Percentiles rank a stretch among this genome's conserved stretches.
These are phyloP conservation scores for Puccinia triticina DNA, from an alignment of 1,284 basidiomycete genomes.

Conservation along the genomic window DNA sequence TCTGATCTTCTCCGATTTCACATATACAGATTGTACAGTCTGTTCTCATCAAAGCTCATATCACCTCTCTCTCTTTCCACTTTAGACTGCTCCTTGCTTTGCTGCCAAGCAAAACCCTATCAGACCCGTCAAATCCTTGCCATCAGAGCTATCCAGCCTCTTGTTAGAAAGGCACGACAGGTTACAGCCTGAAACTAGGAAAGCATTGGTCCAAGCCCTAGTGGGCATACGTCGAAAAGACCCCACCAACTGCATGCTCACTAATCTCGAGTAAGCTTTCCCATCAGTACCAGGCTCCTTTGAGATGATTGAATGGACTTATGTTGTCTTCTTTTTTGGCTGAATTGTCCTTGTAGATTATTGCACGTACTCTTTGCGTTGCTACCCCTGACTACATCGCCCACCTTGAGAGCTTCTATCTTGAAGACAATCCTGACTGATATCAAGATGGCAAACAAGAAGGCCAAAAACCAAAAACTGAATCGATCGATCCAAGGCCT, in stretches of 20 bases:
- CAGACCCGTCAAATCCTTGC: slow-evolving; percentile 69
- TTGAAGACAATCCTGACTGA: slow-evolving; percentile 96
- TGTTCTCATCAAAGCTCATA: not conserved
- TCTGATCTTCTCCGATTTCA: slow-evolving; percentile 53
- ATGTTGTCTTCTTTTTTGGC: slow-evolving; percentile 4
- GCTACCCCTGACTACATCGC: slow-evolving; percentile 83
- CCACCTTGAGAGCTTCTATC: slow-evolving; percentile 78
- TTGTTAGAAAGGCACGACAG: slow-evolving; percentile 74
- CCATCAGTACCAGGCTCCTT: not conserved
- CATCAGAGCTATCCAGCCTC: slow-evolving; percentile 73
- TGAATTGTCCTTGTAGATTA: slow-evolving; percentile 66
- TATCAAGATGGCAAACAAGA: slow-evolving; percentile 85
- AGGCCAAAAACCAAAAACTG: slow-evolving; percentile 89
- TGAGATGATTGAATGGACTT: not conserved
- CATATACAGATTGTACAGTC: not conserved
- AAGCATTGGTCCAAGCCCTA: slow-evolving; percentile 80
- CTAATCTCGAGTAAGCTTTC: slow-evolving; percentile 78
- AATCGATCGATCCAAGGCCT: slow-evolving; percentile 95
- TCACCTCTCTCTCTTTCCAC: not conserved
- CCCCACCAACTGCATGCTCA: slow-evolving; percentile 67
- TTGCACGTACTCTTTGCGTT: slow-evolving; percentile 90
- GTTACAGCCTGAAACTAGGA: slow-evolving; percentile 76
- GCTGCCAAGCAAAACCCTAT: slow-evolving; percentile 69
- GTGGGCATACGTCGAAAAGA: slow-evolving; percentile 91
- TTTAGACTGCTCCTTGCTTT: slow-evolving; percentile 81